A percentile compares a stretch with the other conserved stretches of the same genome.
Evolutionary conservation across 495 filamentous ascomycete genomes (phyloP).

Genomic region (Sphaerosporella brunnea): DNA sequence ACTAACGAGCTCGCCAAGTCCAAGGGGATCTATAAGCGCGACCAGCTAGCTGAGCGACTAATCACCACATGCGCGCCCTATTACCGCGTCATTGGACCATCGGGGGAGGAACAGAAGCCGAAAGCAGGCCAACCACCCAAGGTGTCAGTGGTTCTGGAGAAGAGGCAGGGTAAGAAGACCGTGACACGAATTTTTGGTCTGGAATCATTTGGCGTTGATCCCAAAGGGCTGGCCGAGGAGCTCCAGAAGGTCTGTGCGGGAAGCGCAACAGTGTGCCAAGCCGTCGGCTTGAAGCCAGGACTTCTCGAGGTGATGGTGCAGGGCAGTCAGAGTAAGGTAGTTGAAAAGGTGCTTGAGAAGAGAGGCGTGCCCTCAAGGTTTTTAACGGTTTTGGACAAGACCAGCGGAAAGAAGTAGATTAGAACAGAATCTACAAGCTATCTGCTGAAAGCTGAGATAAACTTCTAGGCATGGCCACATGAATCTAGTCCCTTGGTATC

Average conservation of each 20-base stretch:
- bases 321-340: too few relatives aligned
- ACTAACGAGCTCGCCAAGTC: constrained; percentile 41
- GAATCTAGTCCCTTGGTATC: too few relatives aligned
- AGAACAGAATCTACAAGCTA: too few relatives aligned
- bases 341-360: too few relatives aligned
- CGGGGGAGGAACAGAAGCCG: constrained; percentile 35
- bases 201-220: constrained; percentile 45
- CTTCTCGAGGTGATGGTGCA: constrained; percentile 57
- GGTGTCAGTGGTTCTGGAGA: constrained; percentile 41
- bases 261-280: constrained; percentile 46
- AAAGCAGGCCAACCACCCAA: constrained; percentile 45
- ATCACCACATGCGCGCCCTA: constrained; percentile 35
- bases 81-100: constrained; percentile 39
- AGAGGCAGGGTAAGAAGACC: constrained; percentile 49
- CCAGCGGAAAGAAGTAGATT: too few relatives aligned
- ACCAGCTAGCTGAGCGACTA: constrained; percentile 44
- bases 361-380: too few relatives aligned
- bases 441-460: too few relatives aligned
- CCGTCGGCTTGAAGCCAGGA: constrained; percentile 43
- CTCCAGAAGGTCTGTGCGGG: constrained; percentile 54
- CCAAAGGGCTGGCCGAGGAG: constrained; percentile 46
- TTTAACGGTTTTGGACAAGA: too few relatives aligned
- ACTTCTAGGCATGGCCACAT: too few relatives aligned
- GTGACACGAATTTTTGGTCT: constrained; percentile 47
- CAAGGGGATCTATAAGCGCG: constrained; percentile 39